A percentile compares a stretch with the other conserved stretches of the same genome.
Conservation (phyloP, 768 basidiomycete genomes). For the Russula olivacea region DNA sequence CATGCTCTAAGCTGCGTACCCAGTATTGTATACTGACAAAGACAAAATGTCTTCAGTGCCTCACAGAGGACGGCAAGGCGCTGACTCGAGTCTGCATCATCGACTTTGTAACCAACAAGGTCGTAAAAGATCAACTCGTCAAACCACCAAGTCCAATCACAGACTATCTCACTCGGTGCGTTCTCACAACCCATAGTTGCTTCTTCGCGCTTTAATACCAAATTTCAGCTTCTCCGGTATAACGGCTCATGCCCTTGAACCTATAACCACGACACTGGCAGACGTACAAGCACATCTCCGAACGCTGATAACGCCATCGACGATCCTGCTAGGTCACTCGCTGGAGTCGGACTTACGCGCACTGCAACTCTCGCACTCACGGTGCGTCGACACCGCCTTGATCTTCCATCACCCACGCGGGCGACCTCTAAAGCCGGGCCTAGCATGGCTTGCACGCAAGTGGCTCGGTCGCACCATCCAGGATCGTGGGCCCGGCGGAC, state of each 20-base stretch:
- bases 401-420: slow-evolving; percentile 91
- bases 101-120: slow-evolving; percentile 63
- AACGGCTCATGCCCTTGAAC: slow-evolving; percentile 61
- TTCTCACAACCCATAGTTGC: too few relatives aligned
- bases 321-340: slow-evolving; percentile 90
- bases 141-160: slow-evolving; percentile 77
- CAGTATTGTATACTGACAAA: neutral
- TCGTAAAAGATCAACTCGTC: slow-evolving; percentile 85
- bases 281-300: slow-evolving; percentile 73
- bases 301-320: slow-evolving; percentile 53
- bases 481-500: slow-evolving; percentile 73
- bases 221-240: slow-evolving; percentile 83
- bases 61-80: slow-evolving; percentile 86
- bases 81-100: slow-evolving; percentile 81
- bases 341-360: slow-evolving; percentile 91
- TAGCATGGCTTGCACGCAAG: slow-evolving; percentile 95
- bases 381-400: slow-evolving; percentile 88
- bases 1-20: slow-evolving; percentile 24
- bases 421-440: slow-evolving; percentile 86
- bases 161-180: slow-evolving; percentile 85
- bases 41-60: slow-evolving; percentile 49
- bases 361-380: slow-evolving; percentile 78
- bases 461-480: slow-evolving; percentile 93
- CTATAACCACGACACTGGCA: slow-evolving; percentile 70
- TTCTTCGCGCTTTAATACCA: neutral